Conservation (phyloP, 2,329 filamentous ascomycete species). For the Fusarium bactridioides region DNA sequence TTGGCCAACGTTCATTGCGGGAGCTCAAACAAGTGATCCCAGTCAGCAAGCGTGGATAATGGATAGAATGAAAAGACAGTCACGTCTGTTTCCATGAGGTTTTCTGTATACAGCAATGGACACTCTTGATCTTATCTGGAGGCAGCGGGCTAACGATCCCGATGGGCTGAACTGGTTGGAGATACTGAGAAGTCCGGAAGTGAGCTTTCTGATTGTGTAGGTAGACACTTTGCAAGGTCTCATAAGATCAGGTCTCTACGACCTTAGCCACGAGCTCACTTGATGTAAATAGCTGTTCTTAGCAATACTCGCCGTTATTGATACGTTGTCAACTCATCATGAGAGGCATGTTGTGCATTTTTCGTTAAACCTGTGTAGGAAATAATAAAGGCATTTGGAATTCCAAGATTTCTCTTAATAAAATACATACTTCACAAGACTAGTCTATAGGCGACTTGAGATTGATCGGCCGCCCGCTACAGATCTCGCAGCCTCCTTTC, state of each 20-base stretch:
- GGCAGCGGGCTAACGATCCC: background rate
- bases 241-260: no score
- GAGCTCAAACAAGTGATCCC: background rate
- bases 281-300: background rate
- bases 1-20: conserved; percentile 11
- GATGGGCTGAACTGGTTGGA: background rate
- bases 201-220: conserved; percentile 1
- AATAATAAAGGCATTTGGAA: accelerated
- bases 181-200: conserved; percentile 8
- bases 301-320: background rate
- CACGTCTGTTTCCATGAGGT: background rate
- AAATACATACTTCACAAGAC: background rate
- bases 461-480: background rate
- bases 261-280: background rate
- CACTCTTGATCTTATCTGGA: conserved; percentile 8
- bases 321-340: background rate
- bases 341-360: accelerated
- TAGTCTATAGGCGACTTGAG: background rate
- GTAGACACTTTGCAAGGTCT: no score
- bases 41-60: background rate
- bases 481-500: conserved; percentile 1
- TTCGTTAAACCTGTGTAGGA: no score
- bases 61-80: background rate
- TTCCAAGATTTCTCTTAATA: accelerated
- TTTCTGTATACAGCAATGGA: conserved; percentile 16